phyloP scores from a whole-genome alignment of 495 filamentous ascomycete species.

The Arthonia radiata region DNA sequence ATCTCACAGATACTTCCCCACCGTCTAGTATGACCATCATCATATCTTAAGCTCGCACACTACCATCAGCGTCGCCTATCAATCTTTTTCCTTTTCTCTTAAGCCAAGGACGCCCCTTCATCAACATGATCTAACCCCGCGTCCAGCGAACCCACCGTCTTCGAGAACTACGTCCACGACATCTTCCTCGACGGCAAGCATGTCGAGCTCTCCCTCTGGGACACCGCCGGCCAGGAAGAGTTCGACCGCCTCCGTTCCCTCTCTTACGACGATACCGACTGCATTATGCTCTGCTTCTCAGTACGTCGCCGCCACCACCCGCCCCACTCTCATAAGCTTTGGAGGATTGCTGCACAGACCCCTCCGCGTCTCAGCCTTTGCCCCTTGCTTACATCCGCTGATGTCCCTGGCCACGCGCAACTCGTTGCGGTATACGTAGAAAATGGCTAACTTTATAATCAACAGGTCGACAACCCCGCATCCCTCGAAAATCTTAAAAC shows the following conservation, averaged over 20 bases:
- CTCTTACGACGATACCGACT: slow-evolving; percentile 92
- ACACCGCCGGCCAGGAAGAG: slow-evolving; percentile 96
- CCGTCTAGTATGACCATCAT: slow-evolving; percentile 87
- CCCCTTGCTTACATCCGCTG: no score
- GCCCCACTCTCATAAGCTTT: no score
- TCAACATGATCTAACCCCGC: slow-evolving; percentile 3
- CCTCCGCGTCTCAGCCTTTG: no score
- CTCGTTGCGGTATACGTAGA: no score
- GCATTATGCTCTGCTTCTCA: slow-evolving; percentile 95
- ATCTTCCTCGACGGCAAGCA: slow-evolving; percentile 94
- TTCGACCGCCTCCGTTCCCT: slow-evolving; percentile 89
- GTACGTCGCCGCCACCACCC: slow-evolving; percentile 20
- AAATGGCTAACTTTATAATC: no score
- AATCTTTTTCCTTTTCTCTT: slow-evolving; percentile 2
- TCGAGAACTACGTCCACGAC: slow-evolving; percentile 98
- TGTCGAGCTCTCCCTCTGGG: slow-evolving; percentile 93
- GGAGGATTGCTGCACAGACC: no score
- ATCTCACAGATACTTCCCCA: slow-evolving; percentile 67
- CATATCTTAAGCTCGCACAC: no score
- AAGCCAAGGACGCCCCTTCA: slow-evolving; percentile 8
- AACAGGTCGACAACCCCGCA: slow-evolving; percentile 74
- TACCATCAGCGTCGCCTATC: no score
- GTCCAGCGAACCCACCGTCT: slow-evolving; percentile 73
- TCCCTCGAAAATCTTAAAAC: slow-evolving; percentile 95
- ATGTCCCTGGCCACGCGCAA: no score